phyloP scores from a whole-genome alignment of 345 rosid genomes.

The Acer negundo region DNA sequence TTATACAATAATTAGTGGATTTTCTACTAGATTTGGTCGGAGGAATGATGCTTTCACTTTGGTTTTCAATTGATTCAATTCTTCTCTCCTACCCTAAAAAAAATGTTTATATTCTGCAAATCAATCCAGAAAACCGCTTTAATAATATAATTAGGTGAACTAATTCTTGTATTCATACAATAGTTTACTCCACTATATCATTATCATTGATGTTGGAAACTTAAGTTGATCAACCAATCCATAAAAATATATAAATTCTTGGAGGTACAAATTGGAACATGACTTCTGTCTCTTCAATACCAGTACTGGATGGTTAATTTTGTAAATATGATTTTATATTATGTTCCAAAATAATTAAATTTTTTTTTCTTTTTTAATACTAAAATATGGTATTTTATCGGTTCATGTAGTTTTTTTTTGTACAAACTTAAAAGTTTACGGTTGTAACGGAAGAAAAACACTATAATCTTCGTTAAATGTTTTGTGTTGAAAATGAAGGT shows the following conservation, averaged over 20 bases:
- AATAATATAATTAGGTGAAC: constrained; percentile 4
- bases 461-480: too few species aligned
- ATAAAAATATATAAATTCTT: background rate
- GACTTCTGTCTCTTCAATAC: background rate
- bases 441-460: too few species aligned
- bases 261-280: background rate
- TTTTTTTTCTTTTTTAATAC: too few species aligned
- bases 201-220: background rate
- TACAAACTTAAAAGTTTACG: too few species aligned
- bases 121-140: background rate
- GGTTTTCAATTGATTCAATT: background rate
- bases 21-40: background rate
- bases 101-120: too few species aligned
- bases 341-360: too few species aligned
- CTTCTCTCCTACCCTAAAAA: background rate
- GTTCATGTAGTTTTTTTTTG: too few species aligned
- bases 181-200: background rate
- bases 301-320: too few species aligned
- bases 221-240: constrained; percentile 7
- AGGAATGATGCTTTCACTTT: too few species aligned
- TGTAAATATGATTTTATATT: too few species aligned
- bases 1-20: background rate
- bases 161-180: background rate
- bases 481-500: background rate
- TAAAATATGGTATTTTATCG: too few species aligned